Evolutionary conservation across 1,139 yeast species (phyloP), one percentile per base, ranked within the genome.

Genomic region (Blastobotrys arbuscula): DNA sequence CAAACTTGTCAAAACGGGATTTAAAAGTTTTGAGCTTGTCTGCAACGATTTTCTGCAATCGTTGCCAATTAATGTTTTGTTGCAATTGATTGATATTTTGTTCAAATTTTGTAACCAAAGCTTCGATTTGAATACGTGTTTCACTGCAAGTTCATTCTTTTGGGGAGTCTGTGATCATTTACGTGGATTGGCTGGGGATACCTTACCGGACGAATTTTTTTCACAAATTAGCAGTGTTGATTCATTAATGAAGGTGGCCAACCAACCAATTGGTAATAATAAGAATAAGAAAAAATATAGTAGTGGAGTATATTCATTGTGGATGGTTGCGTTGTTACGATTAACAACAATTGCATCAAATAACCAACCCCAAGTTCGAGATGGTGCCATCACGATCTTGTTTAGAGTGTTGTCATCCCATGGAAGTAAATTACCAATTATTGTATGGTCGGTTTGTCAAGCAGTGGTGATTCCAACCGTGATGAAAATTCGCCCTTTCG

Each of bases 161-260:
- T 92, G 97, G 97, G 66, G 84, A 31, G 78, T 90, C 8, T 84
- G 96, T 56, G 97, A 90, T 61, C 79, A 83, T 49, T 69, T 86
- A 43, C 79, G 76, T 50, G 63, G 64, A 20, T 45, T 53, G 23
- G 42, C 31, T 12, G 18, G 18, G 6, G 31, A 39, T 13, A 13
- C 30, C 2, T 7, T 3, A 2, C 16, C 30, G 31, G n/a, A 4
- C n/a, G 26, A 37, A 12, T 3, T 3, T 12, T n/a, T 37, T 21
- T 7, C 12, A 5, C 3, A 16, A 24, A 39, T 39, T 23, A 8
- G 2, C 2, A 23, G 23, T 35, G 39, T 26, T 13, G 44, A 45
- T 7, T 2, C 9, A 24, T 49, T 19, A 46, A 48, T 13, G 35
- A 33, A 19, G 24, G 46, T 15, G 33, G 48, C 34, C 31, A 30